A percentile compares a stretch with the other conserved stretches of the same genome.
phyloP scores from a whole-genome alignment of 345 rosid species.

The Euphorbia pulcherrima region DNA sequence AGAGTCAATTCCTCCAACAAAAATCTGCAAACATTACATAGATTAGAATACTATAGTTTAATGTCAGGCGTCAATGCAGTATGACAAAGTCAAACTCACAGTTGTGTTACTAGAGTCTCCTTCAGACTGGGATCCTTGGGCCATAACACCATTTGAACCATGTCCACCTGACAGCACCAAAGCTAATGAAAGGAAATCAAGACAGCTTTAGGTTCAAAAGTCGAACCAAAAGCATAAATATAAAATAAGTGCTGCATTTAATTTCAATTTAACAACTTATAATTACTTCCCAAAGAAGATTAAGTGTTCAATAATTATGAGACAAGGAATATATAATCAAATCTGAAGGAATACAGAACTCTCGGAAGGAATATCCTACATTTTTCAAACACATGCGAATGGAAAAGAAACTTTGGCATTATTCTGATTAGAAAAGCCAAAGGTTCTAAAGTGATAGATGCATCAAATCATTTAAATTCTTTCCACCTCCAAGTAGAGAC shows the following conservation, averaged over 20 bases:
- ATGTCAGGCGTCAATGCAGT: slow-evolving; percentile 3
- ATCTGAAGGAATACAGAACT: background rate
- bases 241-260: background rate
- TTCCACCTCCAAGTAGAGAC: background rate
- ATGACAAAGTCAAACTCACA: slow-evolving; percentile 46
- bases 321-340: background rate
- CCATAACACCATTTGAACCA: slow-evolving; percentile 54
- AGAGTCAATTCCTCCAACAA: slow-evolving; percentile 91
- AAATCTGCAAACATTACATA: slow-evolving; percentile 53
- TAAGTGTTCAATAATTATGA: background rate
- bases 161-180: slow-evolving; percentile 80
- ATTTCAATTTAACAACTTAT: background rate
- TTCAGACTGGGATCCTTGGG: slow-evolving; percentile 61
- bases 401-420: background rate
- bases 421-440: background rate
- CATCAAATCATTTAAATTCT: background rate
- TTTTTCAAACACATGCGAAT: background rate
- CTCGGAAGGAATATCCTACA: background rate
- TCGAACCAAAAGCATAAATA: slow-evolving; percentile 15
- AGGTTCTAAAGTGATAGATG: background rate
- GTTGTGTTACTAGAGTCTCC: slow-evolving; percentile 74
- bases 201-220: slow-evolving; percentile 13
- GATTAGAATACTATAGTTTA: slow-evolving; percentile 16
- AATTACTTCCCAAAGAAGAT: background rate
- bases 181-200: slow-evolving; percentile 42